These are phyloP conservation scores for Aspergillus sclerotialis DNA, from an alignment of 2,329 filamentous ascomycete genomes.

Conservation along the genomic window DNA sequence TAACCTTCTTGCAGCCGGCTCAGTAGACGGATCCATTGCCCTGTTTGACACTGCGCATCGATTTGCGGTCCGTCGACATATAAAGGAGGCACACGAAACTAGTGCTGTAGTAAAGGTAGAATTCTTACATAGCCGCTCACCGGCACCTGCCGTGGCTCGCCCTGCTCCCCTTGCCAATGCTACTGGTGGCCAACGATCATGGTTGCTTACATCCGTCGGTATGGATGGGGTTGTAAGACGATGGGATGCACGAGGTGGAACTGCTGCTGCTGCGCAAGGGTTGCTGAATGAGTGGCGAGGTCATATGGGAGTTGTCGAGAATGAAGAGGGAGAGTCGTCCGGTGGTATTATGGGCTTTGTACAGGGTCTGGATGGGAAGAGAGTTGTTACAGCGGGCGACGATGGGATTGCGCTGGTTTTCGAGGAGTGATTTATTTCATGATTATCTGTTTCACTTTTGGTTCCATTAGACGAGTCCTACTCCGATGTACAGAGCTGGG, in stretches of 20 bases:
- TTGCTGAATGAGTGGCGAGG: conserved; percentile 84
- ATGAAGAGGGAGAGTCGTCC: conserved; percentile 62
- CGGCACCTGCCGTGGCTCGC: conserved; percentile 21
- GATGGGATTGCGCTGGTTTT: conserved; percentile 52
- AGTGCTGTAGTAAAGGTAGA: conserved; percentile 88
- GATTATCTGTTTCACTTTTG: neutral
- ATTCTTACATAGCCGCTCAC: conserved; percentile 55
- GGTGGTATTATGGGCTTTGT: conserved; percentile 89
- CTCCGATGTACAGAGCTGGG: neutral
- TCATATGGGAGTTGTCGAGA: conserved; percentile 47
- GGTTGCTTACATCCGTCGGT: conserved; percentile 75
- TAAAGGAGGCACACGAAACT: conserved; percentile 78
- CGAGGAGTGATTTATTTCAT: conserved; percentile 22
- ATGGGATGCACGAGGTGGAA: conserved; percentile 74
- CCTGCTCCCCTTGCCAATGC: conserved; percentile 18
- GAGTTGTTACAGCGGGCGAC: conserved; percentile 84
- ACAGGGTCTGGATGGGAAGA: conserved; percentile 65
- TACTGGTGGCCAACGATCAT: conserved; percentile 43
- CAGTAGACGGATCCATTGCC: conserved; percentile 64
- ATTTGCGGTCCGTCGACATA: conserved; percentile 78
- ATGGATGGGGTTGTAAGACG: conserved; percentile 86
- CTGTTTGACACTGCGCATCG: conserved; percentile 81
- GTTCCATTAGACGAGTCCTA: neutral
- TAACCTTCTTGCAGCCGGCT: conserved; percentile 55
- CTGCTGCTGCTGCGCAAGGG: conserved; percentile 59